Percentiles rank a stretch among this genome's conserved stretches.
Conservation (phyloP, 2,329 filamentous ascomycete genomes). For the Lachnellula cervina region DNA sequence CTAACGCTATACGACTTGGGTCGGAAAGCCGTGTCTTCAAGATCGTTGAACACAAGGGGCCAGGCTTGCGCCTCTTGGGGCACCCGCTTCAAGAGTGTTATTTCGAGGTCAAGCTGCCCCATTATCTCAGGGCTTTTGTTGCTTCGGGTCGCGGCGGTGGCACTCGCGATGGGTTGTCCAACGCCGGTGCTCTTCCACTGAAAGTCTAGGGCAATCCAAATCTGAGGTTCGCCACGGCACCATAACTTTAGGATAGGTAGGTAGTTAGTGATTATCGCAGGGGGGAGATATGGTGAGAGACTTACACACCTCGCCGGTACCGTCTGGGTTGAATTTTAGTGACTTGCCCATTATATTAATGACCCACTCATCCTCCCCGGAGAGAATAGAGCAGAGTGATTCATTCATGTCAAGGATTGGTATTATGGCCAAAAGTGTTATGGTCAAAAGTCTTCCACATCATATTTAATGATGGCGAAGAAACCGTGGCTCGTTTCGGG, state of each 20-base stretch:
- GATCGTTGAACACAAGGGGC: background rate
- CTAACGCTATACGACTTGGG: background rate
- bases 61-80: background rate
- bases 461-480: too few species aligned
- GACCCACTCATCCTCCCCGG: constrained; percentile 19
- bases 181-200: background rate
- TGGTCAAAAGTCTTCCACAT: too few species aligned
- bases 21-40: background rate
- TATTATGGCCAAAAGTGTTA: background rate
- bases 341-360: constrained; percentile 20
- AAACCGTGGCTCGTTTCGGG: too few species aligned
- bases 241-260: constrained; percentile 7
- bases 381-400: constrained; percentile 25
- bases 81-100: background rate
- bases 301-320: constrained; percentile 24
- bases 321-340: constrained; percentile 25
- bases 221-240: background rate
- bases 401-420: constrained; percentile 21
- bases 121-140: background rate
- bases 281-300: background rate
- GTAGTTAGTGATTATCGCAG: background rate
- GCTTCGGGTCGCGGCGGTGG: background rate
- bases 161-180: background rate
- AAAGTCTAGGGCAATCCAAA: background rate
- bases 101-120: background rate